Conservation (phyloP, 1,284 basidiomycete species). For the Ceraceosorus bombacis region DNA sequence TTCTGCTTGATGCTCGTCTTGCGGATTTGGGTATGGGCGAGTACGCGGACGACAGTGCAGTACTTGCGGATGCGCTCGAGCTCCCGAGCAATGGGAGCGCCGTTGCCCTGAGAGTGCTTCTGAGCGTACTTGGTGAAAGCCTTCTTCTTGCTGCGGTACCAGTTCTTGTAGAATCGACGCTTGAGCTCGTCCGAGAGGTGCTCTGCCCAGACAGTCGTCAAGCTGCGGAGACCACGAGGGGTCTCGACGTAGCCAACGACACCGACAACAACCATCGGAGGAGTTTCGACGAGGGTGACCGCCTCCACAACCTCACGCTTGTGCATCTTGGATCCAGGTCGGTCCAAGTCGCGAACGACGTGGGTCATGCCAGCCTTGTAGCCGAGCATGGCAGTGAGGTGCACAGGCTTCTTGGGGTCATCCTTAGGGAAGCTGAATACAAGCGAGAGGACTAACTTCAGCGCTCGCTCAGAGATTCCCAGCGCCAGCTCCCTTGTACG, state of each 20-base stretch:
- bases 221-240: slow-evolving; percentile 87
- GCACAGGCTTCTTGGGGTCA: slow-evolving; percentile 98
- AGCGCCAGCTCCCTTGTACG: too few relatives aligned
- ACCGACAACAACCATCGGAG: slow-evolving; percentile 93
- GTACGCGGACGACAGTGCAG: slow-evolving; percentile 98
- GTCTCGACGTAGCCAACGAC: slow-evolving; percentile 99
- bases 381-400: slow-evolving; percentile 95
- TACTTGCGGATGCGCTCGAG: slow-evolving; percentile 99
- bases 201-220: slow-evolving; percentile 63
- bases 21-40: slow-evolving; percentile 89
- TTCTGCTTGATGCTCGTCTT: slow-evolving; percentile 97
- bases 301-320: slow-evolving; percentile 91
- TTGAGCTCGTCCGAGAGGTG: slow-evolving; percentile 75
- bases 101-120: slow-evolving; percentile 93
- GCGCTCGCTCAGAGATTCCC: not conserved
- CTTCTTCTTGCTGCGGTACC: slow-evolving; percentile 99
- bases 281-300: slow-evolving; percentile 91
- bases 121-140: slow-evolving; percentile 97
- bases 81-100: slow-evolving; percentile 86
- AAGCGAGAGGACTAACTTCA: not conserved
- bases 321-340: slow-evolving; percentile 68
- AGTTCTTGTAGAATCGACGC: slow-evolving; percentile 99
- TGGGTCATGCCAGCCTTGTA: slow-evolving; percentile 99
- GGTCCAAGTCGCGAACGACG: slow-evolving; percentile 96
- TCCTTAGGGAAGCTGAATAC: slow-evolving; percentile 59